Base-by-base conservation (phyloP, 306 rosid genomes). In the Citrullus amarus region DNA sequence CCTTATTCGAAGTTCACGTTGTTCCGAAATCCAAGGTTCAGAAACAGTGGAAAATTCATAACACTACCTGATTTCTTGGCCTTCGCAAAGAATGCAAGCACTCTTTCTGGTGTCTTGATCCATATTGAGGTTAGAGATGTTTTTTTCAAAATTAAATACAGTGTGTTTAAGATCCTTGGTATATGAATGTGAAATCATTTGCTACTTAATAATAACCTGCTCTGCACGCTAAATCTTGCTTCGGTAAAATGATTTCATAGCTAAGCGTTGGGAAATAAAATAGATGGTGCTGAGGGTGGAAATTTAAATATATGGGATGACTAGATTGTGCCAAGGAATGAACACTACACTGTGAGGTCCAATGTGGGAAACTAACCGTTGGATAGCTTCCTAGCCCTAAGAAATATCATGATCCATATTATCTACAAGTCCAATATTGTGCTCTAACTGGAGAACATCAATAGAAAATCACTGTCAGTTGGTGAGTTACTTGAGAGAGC, bases 31-130 rank as follows among this genome's bases (percentile, higher is more conserved):
- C 96, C 98, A 79, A 77, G 20, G 79, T 5, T 3, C 82, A 81
- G 58, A 78, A 82, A 18, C 43, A 79, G 50, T 18, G 98, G 99
- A 61, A 56, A 14, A 2, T 81, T 88, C 81, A 2, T 89, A 38
- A 76, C 91, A 22, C 82, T 96, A 75, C 80, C 93, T 17, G 93
- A 92, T 5, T 96, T 96, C 86, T 83, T 96, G 89, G 81, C 87
- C 62, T 79, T 96, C 88, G 79, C 98, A 63, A 91, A 90, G 86
- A 89, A 82, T 25, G 69, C 86, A 2, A 79, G 86, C 62, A 86
- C 96, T 81, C 90, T 96, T 77, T 79, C 89, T 12, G 97, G 97
- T 74, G 80, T 96, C 81, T 44, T 88, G 81, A 88, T 96, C 80
- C 79, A 76, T 83, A 83, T 96, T 83, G 93, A 96, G 93, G 99